Evolutionary conservation across 805 yeast genomes (phyloP).

Genomic region (Barnettozyma sp.): DNA sequence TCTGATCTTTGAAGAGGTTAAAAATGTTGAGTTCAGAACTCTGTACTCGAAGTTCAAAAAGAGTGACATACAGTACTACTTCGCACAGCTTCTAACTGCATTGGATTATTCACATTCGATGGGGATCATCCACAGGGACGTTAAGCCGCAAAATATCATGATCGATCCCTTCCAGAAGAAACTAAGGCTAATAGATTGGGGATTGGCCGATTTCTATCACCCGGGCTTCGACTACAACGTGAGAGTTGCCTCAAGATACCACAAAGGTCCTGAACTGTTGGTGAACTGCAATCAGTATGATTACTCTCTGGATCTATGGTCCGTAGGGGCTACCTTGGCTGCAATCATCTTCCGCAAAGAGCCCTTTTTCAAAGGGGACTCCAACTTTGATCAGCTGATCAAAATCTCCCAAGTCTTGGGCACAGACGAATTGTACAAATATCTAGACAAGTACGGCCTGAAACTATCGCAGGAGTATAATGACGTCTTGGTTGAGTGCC

Average conservation of each 20-base stretch:
- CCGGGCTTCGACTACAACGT: slow-evolving; percentile 86
- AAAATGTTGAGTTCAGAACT: slow-evolving; percentile 75
- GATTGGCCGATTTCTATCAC: slow-evolving; percentile 90
- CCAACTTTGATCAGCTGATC: slow-evolving; percentile 85
- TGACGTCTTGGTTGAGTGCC: slow-evolving; percentile 61
- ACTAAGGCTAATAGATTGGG: slow-evolving; percentile 89
- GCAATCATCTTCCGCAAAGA: slow-evolving; percentile 86
- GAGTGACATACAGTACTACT: slow-evolving; percentile 73
- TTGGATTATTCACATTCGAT: slow-evolving; percentile 85
- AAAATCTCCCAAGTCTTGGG: slow-evolving; percentile 87
- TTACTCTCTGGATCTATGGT: slow-evolving; percentile 89
- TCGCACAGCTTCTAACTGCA: slow-evolving; percentile 74
- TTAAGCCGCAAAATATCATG: slow-evolving; percentile 94
- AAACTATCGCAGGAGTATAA: slow-evolving; percentile 69
- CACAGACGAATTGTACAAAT: slow-evolving; percentile 66
- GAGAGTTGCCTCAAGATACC: slow-evolving; percentile 87
- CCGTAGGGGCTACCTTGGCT: slow-evolving; percentile 88
- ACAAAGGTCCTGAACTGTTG: slow-evolving; percentile 87
- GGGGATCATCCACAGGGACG: slow-evolving; percentile 96
- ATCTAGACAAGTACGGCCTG: slow-evolving; percentile 65
- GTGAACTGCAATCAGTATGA: slow-evolving; percentile 85
- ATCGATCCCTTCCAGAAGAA: slow-evolving; percentile 71
- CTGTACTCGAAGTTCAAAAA: slow-evolving; percentile 75
- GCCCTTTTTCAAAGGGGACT: slow-evolving; percentile 87
- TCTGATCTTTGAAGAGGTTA: slow-evolving; percentile 74